A percentile compares a stretch with the other conserved stretches of the same genome.
phyloP scores from a whole-genome alignment of 495 filamentous ascomycete genomes.

The Talaromyces thailandensis region DNA sequence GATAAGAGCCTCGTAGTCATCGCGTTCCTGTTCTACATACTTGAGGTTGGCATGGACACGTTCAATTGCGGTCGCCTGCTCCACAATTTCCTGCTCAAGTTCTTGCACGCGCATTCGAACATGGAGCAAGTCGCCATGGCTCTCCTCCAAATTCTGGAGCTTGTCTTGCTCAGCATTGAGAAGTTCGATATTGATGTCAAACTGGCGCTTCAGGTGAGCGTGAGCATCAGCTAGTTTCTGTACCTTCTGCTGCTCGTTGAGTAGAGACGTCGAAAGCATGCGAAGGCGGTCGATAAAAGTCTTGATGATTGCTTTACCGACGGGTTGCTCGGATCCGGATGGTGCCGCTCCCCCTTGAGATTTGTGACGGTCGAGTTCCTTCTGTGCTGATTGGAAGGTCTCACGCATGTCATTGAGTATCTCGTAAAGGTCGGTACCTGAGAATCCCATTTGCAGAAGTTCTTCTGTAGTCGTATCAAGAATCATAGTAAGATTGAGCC shows the following conservation, averaged over 20 bases:
- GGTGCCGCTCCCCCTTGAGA: neutral
- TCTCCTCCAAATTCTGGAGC: slow-evolving; percentile 41
- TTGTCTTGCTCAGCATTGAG: slow-evolving; percentile 33
- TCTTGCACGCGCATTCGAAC: slow-evolving; percentile 36
- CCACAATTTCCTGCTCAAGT: slow-evolving; percentile 42
- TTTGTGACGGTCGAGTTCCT: slow-evolving; percentile 40
- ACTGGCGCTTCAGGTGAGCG: slow-evolving; percentile 31
- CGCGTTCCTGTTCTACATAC: slow-evolving; percentile 56
- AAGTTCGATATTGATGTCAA: slow-evolving; percentile 28
- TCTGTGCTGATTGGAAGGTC: slow-evolving; percentile 54
- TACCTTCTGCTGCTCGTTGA: slow-evolving; percentile 20
- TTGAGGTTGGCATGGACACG: slow-evolving; percentile 53
- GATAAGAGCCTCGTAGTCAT: slow-evolving; percentile 52
- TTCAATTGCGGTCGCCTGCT: slow-evolving; percentile 49
- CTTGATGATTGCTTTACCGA: slow-evolving; percentile 20
- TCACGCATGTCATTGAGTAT: slow-evolving; percentile 40
- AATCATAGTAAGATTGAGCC: slow-evolving; percentile 25
- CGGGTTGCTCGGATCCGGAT: neutral
- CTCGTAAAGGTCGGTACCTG: slow-evolving; percentile 34
- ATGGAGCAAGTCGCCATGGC: slow-evolving; percentile 39
- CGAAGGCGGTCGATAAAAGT: slow-evolving; percentile 28
- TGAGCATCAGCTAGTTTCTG: slow-evolving; percentile 25
- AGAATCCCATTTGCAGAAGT: slow-evolving; percentile 47
- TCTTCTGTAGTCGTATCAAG: slow-evolving; percentile 31
- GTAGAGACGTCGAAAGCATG: slow-evolving; percentile 26